Percentiles rank a stretch among this genome's conserved stretches.
These are phyloP conservation scores for Cudoniella acicularis DNA, from an alignment of 495 filamentous ascomycete species.

Conservation along the genomic window DNA sequence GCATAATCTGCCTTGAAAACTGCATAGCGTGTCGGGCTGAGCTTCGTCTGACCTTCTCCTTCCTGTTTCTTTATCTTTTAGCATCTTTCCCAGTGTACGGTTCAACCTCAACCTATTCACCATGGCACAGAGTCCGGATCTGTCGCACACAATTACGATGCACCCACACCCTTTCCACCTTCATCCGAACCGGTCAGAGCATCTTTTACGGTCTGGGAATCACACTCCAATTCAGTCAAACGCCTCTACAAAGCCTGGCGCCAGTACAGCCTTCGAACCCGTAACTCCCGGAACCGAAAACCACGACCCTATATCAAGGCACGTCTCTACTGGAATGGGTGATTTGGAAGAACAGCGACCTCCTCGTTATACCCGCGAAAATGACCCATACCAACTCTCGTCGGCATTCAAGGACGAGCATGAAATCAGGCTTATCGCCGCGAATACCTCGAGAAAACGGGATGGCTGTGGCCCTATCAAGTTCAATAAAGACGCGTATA, in stretches of 20 bases:
- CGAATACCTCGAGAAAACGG: conserved; percentile 79
- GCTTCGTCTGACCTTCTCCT: conserved; percentile 1
- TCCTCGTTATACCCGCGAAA: conserved; percentile 52
- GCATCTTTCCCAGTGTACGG: background rate
- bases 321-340: conserved; percentile 24
- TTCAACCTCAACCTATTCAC: background rate
- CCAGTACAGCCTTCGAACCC: conserved; percentile 41
- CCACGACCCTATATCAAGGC: conserved; percentile 44
- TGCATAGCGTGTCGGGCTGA: background rate
- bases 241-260: conserved; percentile 28
- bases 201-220: conserved; percentile 19
- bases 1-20: background rate
- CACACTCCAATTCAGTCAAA: conserved; percentile 22
- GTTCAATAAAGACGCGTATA: conserved; percentile 35
- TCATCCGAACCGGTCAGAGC: conserved; percentile 28
- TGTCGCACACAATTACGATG: conserved; percentile 38
- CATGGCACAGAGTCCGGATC: conserved; percentile 30
- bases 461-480: conserved; percentile 37
- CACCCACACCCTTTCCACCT: conserved; percentile 43
- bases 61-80: background rate
- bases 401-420: conserved; percentile 70
- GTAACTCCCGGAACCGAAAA: conserved; percentile 34
- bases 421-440: conserved; percentile 76
- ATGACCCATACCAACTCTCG: conserved; percentile 81
- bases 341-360: conserved; percentile 64